These are phyloP conservation scores for Candida glucosophila DNA, from an alignment of 1,139 yeast species.

Conservation along the genomic window DNA sequence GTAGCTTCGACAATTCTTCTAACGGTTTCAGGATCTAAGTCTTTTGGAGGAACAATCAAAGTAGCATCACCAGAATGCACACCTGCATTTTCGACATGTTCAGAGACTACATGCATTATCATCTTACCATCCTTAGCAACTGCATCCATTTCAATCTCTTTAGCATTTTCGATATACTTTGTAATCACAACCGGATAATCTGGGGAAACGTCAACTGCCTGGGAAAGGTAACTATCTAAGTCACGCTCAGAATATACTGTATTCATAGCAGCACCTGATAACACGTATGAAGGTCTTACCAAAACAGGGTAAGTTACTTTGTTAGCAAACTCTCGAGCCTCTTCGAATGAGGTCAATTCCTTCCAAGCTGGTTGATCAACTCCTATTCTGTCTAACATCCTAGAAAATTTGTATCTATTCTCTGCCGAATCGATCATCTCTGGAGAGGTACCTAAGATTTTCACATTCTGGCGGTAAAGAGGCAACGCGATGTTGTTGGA, in stretches of 20 bases:
- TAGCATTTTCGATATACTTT: constrained; percentile 93
- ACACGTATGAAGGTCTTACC: constrained; percentile 95
- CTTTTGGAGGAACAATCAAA: constrained; percentile 94
- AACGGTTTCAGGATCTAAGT: constrained; percentile 86
- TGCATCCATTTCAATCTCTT: constrained; percentile 98
- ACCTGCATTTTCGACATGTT: constrained; percentile 99
- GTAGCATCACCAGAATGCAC: constrained; percentile 99
- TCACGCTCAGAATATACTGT: constrained; percentile 89
- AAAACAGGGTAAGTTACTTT: constrained; percentile 90
- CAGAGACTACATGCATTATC: constrained; percentile 96
- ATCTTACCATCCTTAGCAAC: constrained; percentile 93
- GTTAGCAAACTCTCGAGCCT: constrained; percentile 89
- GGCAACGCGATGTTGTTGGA: constrained; percentile 94
- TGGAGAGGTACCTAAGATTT: constrained; percentile 94
- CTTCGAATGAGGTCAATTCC: constrained; percentile 87
- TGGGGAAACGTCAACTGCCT: constrained; percentile 95
- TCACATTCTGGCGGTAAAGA: constrained; percentile 89
- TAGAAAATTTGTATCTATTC: constrained; percentile 94
- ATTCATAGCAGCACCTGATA: constrained; percentile 99
- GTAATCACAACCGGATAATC: constrained; percentile 98
- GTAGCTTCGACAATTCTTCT: constrained; percentile 89
- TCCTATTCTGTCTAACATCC: constrained; percentile 94
- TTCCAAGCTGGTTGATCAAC: constrained; percentile 99
- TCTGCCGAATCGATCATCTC: constrained; percentile 98
- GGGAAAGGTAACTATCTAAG: constrained; percentile 77